These are phyloP conservation scores for Sicyos edulis DNA, from an alignment of 306 rosid species.

Conservation along the genomic window DNA sequence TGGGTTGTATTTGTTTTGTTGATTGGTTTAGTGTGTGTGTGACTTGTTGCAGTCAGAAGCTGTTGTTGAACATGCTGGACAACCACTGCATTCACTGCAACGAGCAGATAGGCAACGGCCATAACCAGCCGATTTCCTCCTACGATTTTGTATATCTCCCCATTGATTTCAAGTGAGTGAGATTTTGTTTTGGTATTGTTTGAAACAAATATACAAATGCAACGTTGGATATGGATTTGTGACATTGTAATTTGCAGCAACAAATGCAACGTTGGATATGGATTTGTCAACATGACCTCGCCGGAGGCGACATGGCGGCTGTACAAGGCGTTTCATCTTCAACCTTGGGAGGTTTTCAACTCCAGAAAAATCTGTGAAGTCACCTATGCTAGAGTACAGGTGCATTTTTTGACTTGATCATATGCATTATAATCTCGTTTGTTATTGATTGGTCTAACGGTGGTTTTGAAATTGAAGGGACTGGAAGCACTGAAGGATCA, in stretches of 20 bases:
- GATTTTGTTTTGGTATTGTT: too few species aligned
- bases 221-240: constrained; percentile 54
- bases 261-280: constrained; percentile 97
- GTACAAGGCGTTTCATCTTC: constrained; percentile 82
- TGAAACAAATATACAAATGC: constrained; percentile 41
- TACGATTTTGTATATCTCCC: constrained; percentile 92
- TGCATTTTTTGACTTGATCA: background rate
- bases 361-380: constrained; percentile 87
- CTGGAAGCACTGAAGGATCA: constrained; percentile 88
- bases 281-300: constrained; percentile 92
- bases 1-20: background rate
- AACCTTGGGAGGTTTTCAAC: constrained; percentile 90
- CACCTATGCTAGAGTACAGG: constrained; percentile 92
- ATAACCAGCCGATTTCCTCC: constrained; percentile 57
- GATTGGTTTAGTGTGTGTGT: constrained; percentile 1
- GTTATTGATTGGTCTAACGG: background rate
- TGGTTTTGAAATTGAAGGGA: constrained; percentile 36
- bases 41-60: constrained; percentile 57
- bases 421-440: background rate
- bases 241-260: constrained; percentile 36
- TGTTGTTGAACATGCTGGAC: constrained; percentile 84
- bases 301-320: constrained; percentile 72
- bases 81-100: constrained; percentile 91
- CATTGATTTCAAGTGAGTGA: constrained; percentile 79
- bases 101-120: constrained; percentile 48